phyloP scores from a whole-genome alignment of 2,329 filamentous ascomycete genomes.

The Trichoderma gracile region DNA sequence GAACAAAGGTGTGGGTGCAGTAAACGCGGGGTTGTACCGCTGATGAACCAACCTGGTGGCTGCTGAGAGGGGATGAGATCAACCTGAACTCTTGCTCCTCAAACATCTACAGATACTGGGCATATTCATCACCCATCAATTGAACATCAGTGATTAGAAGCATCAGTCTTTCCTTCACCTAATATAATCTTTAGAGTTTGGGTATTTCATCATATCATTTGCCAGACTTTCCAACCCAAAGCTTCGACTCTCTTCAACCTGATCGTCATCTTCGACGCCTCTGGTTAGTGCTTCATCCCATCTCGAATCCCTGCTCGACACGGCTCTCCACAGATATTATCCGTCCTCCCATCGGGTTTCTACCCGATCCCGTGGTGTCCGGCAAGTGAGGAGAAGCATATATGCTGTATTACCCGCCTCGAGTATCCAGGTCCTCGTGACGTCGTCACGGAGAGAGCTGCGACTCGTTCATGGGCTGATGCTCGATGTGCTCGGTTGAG shows the following conservation, averaged over 20 bases:
- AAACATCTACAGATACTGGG: background rate
- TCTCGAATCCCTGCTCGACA: slow-evolving; percentile 3
- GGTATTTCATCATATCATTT: too few species aligned
- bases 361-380: slow-evolving; percentile 25
- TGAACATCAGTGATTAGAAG: background rate
- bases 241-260: background rate
- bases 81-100: background rate
- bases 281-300: slow-evolving; percentile 9
- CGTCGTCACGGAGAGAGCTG: slow-evolving; percentile 8
- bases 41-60: slow-evolving; percentile 1
- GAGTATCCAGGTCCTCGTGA: slow-evolving; percentile 18
- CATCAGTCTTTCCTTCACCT: background rate
- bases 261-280: slow-evolving; percentile 4
- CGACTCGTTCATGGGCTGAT: slow-evolving; percentile 6
- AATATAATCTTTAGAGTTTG: too few species aligned
- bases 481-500: background rate
- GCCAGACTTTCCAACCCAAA: background rate
- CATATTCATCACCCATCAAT: background rate
- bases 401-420: slow-evolving; percentile 16
- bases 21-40: slow-evolving; percentile 11
- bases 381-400: slow-evolving; percentile 21
- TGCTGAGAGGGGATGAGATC: background rate
- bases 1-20: background rate
- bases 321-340: background rate
- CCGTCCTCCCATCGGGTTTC: slow-evolving; percentile 11